phyloP scores from a whole-genome alignment of 75 land plant species.

The Adiantum capillusveneris region DNA sequence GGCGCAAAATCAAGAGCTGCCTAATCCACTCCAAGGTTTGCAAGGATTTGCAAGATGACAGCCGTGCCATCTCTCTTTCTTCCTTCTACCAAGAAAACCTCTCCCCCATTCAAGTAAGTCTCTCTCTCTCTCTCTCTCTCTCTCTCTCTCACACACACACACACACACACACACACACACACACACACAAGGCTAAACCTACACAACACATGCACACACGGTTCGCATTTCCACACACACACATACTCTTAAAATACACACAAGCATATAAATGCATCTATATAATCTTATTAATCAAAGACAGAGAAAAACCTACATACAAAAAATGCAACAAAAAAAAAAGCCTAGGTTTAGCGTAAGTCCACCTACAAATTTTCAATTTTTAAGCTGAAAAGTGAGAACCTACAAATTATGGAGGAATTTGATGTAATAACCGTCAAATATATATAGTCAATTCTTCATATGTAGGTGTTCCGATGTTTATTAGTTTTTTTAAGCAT shows the following conservation, averaged over 20 bases:
- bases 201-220: neutral
- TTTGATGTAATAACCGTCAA: no score
- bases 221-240: neutral
- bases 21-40: slow-evolving; percentile 37
- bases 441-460: no score
- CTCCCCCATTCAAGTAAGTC: no score
- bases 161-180: neutral
- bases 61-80: neutral
- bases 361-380: no score
- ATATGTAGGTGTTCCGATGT: neutral
- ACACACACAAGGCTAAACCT: neutral
- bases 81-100: no score
- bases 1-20: slow-evolving; percentile 50
- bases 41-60: neutral
- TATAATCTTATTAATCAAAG: neutral
- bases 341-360: no score
- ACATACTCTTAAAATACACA: neutral
- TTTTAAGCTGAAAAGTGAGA: no score
- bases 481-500: no score
- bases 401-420: no score
- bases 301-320: neutral
- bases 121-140: no score
- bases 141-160: no score
- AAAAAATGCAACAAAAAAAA: neutral
- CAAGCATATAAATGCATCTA: neutral